Conservation (phyloP, 2,329 filamentous ascomycete genomes). For the Endoconidiophora laricicola region DNA sequence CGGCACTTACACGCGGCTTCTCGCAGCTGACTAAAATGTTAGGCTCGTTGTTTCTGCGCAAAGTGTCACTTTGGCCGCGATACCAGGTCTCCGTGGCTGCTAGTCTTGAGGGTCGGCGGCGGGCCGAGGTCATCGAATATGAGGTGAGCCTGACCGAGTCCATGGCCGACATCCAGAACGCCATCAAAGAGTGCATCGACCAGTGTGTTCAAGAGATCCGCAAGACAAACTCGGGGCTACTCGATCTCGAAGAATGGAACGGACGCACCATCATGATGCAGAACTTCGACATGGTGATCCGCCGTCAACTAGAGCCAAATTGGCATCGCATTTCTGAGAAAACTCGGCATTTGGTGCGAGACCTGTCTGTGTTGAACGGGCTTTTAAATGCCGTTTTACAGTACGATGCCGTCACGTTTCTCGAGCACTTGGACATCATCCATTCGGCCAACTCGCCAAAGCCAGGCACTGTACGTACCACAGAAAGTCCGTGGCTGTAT, state of each 20-base stretch:
- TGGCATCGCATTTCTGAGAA: slow-evolving; percentile 96
- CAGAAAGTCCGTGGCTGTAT: slow-evolving; percentile 90
- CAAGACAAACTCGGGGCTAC: slow-evolving; percentile 68
- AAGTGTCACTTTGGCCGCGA: slow-evolving; percentile 77
- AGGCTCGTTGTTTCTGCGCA: slow-evolving; percentile 78
- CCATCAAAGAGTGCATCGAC: slow-evolving; percentile 90
- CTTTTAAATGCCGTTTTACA: slow-evolving; percentile 70
- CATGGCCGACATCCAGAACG: slow-evolving; percentile 87
- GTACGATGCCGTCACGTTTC: slow-evolving; percentile 79
- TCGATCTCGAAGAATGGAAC: slow-evolving; percentile 91
- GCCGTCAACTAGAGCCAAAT: slow-evolving; percentile 82
- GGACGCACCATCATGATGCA: slow-evolving; percentile 81
- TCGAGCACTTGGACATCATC: slow-evolving; percentile 87
- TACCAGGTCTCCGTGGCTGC: slow-evolving; percentile 85
- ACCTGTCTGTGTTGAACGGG: slow-evolving; percentile 65
- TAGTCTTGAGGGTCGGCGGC: slow-evolving; percentile 77
- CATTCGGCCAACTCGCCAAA: slow-evolving; percentile 78
- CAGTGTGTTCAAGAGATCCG: slow-evolving; percentile 86
- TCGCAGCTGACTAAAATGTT: slow-evolving; percentile 79
- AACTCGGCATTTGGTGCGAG: slow-evolving; percentile 84
- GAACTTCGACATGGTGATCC: slow-evolving; percentile 78
- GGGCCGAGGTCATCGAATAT: slow-evolving; percentile 91
- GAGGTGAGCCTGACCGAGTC: slow-evolving; percentile 90
- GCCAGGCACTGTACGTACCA: slow-evolving; percentile 72
- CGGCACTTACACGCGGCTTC: slow-evolving; percentile 79